Evolutionary conservation across 2,329 filamentous ascomycete genomes (phyloP).

Genomic region (Ilyonectria sp.): DNA sequence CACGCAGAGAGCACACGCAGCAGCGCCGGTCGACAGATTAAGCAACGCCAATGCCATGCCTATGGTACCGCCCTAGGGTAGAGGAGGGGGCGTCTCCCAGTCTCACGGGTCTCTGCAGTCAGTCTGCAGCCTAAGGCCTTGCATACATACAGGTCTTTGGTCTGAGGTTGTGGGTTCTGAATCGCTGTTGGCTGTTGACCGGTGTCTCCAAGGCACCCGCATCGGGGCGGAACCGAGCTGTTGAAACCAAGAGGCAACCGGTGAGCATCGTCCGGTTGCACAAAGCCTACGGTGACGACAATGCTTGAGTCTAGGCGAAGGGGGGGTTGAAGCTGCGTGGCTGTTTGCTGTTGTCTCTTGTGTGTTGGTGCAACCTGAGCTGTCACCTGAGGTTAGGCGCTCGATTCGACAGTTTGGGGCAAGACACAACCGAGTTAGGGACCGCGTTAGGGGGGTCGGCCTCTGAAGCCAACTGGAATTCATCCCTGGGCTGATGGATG

Average conservation of each 20-base stretch:
- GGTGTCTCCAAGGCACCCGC: not conserved
- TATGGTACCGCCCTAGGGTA: conserved; percentile 23
- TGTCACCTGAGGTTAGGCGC: conserved; percentile 6
- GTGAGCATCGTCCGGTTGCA: conserved; percentile 8
- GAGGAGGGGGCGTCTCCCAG: conserved; percentile 12
- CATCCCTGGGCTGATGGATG: conserved; percentile 5
- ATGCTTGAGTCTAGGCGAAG: not conserved
- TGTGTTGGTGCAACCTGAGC: conserved; percentile 22
- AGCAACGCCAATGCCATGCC: conserved; percentile 16
- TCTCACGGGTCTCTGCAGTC: conserved; percentile 20
- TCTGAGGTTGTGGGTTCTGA: not conserved
- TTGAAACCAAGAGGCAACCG: not conserved
- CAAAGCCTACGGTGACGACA: conserved; percentile 1
- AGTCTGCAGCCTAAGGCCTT: not conserved
- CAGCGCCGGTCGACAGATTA: conserved; percentile 11
- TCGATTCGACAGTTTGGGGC: conserved; percentile 5
- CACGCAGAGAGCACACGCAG: conserved; percentile 1
- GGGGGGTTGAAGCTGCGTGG: not conserved
- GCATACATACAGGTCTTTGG: not conserved
- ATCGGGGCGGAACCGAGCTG: not conserved
- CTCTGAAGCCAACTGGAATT: not conserved
- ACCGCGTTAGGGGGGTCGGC: not conserved
- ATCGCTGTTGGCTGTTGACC: not conserved
- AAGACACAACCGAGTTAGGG: not conserved
- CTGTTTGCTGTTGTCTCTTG: not conserved